Evolutionary conservation across 441 rosid genomes (phyloP).

Genomic region (Pelargonium citronellum): DNA sequence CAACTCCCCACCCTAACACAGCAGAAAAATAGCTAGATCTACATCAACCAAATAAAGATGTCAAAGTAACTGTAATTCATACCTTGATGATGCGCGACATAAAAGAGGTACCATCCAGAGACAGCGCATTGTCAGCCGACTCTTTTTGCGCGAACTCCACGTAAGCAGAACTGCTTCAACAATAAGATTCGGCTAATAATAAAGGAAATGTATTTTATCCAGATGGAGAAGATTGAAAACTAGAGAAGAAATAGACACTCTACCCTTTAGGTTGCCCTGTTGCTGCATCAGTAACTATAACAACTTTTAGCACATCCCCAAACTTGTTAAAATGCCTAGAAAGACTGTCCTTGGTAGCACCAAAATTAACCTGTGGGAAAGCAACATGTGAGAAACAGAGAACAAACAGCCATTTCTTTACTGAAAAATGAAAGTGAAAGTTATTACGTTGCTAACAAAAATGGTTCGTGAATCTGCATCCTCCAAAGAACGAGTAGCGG

Average conservation of each 20-base stretch:
- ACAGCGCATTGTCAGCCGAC: constrained; percentile 77
- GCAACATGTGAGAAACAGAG: constrained; percentile 20
- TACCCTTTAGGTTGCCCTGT: constrained; percentile 93
- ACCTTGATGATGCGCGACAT: constrained; percentile 95
- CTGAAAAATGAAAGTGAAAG: constrained; percentile 10
- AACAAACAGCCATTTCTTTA: constrained; percentile 7
- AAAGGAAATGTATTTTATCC: background rate
- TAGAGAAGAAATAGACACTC: background rate
- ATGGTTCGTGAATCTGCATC: constrained; percentile 82
- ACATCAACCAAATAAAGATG: constrained; percentile 7
- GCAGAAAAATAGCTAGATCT: background rate
- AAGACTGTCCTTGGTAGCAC: constrained; percentile 88
- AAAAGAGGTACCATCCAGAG: constrained; percentile 82
- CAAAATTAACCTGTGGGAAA: constrained; percentile 75
- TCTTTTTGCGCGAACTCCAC: constrained; percentile 76
- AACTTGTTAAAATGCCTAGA: constrained; percentile 83
- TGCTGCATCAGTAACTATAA: constrained; percentile 74
- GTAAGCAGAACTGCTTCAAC: constrained; percentile 60
- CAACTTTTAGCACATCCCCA: constrained; percentile 84
- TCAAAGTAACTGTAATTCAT: constrained; percentile 10
- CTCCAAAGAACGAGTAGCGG: constrained; percentile 56
- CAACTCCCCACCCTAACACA: too few species aligned
- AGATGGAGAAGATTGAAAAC: background rate
- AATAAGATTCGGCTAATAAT: constrained; percentile 6
- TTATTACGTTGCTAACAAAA: constrained; percentile 74